Conservation (phyloP, 2,329 filamentous ascomycete genomes). For the Diaporthe longicolla region DNA sequence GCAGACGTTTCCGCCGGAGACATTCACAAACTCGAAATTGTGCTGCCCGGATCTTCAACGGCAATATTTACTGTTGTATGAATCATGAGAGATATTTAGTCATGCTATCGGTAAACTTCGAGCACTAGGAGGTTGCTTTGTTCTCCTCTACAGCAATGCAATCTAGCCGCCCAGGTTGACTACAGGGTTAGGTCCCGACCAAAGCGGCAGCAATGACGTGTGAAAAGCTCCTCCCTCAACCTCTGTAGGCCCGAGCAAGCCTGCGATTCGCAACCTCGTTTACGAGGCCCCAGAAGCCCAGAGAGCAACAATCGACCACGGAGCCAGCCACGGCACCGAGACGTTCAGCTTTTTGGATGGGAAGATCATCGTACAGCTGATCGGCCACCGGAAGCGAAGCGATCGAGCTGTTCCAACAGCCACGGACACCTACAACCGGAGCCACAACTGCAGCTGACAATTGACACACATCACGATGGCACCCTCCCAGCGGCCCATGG, state of each 20-base stretch:
- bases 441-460: not conserved
- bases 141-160: not conserved
- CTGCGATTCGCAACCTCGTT: slow-evolving; percentile 4
- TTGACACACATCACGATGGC: slow-evolving; percentile 32
- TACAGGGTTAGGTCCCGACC: slow-evolving; percentile 14
- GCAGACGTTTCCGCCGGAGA: not conserved
- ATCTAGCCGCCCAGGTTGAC: not conserved
- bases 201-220: not conserved
- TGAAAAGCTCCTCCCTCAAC: slow-evolving; percentile 17
- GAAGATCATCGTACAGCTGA: not conserved
- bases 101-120: not conserved
- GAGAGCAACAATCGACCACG: not conserved
- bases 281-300: slow-evolving; percentile 5
- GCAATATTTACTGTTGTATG: not conserved
- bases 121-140: not conserved
- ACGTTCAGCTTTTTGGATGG: not conserved
- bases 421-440: not conserved
- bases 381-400: not conserved
- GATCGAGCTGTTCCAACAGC: not conserved
- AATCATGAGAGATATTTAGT: not conserved
- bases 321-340: not conserved
- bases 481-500: slow-evolving; percentile 45
- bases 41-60: not conserved
- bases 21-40: not conserved
- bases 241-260: slow-evolving; percentile 3